Evolutionary conservation across 352 stramenopile genomes (phyloP).

Genomic region (Peronospora destructor): DNA sequence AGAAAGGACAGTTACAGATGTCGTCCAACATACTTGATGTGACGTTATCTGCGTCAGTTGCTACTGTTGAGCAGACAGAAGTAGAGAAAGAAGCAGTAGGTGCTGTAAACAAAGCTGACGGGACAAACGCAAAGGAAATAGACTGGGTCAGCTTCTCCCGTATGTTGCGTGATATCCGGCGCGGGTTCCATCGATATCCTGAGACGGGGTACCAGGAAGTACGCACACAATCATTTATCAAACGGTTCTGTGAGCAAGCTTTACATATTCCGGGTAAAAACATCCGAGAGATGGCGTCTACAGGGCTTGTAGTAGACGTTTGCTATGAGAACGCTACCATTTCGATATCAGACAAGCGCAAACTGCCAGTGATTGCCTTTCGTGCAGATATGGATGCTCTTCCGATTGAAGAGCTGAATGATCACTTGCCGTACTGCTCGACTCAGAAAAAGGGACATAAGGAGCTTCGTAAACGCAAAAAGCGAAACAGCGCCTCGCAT

Average conservation of each 20-base stretch:
- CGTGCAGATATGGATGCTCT: constrained; percentile 95
- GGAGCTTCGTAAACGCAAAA: constrained; percentile 59
- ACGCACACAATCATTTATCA: constrained; percentile 82
- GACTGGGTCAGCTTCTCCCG: constrained; percentile 69
- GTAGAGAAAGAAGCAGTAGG: neutral
- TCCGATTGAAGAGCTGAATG: constrained; percentile 84
- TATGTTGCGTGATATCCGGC: constrained; percentile 71
- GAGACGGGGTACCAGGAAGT: constrained; percentile 90
- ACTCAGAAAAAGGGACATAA: constrained; percentile 54
- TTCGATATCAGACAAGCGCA: constrained; percentile 40
- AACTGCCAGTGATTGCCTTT: constrained; percentile 85
- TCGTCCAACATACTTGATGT: constrained; percentile 13
- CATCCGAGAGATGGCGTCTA: constrained; percentile 70
- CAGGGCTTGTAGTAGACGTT: constrained; percentile 88
- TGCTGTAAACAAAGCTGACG: neutral
- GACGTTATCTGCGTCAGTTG: constrained; percentile 6
- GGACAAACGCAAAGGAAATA: constrained; percentile 12
- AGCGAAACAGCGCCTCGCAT: constrained; percentile 35
- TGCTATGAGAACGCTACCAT: constrained; percentile 63
- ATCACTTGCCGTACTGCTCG: constrained; percentile 73
- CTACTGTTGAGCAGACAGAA: constrained; percentile 4
- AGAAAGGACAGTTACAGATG: constrained; percentile 12
- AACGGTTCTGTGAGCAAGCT: constrained; percentile 71
- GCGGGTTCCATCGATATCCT: constrained; percentile 84
- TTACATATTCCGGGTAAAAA: constrained; percentile 70